Evolutionary conservation across 495 filamentous ascomycete genomes (phyloP).

Genomic region (Talaromyces nanjingensis): DNA sequence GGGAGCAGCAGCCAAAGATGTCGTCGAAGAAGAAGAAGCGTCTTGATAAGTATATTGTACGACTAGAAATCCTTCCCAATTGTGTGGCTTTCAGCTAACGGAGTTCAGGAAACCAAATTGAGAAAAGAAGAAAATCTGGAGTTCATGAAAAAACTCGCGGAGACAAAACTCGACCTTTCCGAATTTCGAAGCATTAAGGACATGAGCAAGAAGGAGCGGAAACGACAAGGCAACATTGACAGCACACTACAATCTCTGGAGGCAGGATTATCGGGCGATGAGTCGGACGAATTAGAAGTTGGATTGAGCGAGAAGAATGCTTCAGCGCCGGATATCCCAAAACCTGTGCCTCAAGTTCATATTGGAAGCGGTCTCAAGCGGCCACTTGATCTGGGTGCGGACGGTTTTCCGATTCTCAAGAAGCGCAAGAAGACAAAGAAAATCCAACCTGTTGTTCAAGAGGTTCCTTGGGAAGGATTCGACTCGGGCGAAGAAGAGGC

Average conservation of each 20-base stretch:
- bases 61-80: conserved; percentile 10
- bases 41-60: conserved; percentile 89
- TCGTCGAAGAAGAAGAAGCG: conserved; percentile 90
- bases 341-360: conserved; percentile 16
- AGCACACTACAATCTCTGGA: conserved; percentile 9
- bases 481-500: conserved; percentile 31
- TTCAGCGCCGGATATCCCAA: conserved; percentile 5
- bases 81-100: not conserved
- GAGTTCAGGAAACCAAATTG: conserved; percentile 71
- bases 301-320: conserved; percentile 1
- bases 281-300: conserved; percentile 32
- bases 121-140: conserved; percentile 88
- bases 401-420: conserved; percentile 72
- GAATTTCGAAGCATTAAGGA: conserved; percentile 68
- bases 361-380: conserved; percentile 81
- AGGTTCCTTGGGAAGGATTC: conserved; percentile 57
- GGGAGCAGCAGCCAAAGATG: conserved; percentile 58
- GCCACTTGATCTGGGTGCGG: conserved; percentile 68
- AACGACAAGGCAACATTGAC: conserved; percentile 3
- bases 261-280: conserved; percentile 23
- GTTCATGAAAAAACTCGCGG: conserved; percentile 73
- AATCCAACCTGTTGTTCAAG: conserved; percentile 27
- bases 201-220: conserved; percentile 51
- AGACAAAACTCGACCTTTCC: conserved; percentile 72
- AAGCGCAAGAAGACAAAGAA: conserved; percentile 48